phyloP scores from a whole-genome alignment of 2,329 filamentous ascomycete genomes.

The Shiraia bambusicola region DNA sequence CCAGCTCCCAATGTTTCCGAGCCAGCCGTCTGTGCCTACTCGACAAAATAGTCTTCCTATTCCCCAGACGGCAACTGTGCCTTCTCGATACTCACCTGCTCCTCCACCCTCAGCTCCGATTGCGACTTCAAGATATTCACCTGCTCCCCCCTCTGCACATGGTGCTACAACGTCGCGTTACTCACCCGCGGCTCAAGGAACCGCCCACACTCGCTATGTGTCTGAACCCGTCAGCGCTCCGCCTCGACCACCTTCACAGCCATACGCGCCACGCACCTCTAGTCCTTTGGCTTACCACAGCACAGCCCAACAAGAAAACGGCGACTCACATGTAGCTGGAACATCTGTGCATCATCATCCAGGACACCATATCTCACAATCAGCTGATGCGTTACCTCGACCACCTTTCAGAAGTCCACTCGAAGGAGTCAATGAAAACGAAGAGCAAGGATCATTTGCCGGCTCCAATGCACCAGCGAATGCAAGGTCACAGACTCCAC shows the following conservation, averaged over 20 bases:
- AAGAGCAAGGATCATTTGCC: conserved; percentile 27
- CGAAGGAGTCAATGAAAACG: conserved; percentile 38
- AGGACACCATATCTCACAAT: conserved; percentile 32
- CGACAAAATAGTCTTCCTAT: conserved; percentile 36
- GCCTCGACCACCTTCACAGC: conserved; percentile 46
- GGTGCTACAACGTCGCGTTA: conserved; percentile 42
- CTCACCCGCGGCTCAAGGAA: conserved; percentile 35
- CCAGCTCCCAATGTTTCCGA: conserved; percentile 41
- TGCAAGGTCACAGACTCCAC: conserved; percentile 38
- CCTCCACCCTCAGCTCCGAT: conserved; percentile 38
- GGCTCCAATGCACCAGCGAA: conserved; percentile 19
- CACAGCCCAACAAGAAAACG: conserved; percentile 33
- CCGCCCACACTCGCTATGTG: conserved; percentile 42
- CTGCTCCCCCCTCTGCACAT: conserved; percentile 41
- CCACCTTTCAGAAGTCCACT: conserved; percentile 31
- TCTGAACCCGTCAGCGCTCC: conserved; percentile 38
- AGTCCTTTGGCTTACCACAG: conserved; percentile 61
- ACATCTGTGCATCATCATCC: conserved; percentile 8
- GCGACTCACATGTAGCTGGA: conserved; percentile 9
- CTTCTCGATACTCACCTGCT: conserved; percentile 45
- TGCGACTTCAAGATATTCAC: conserved; percentile 43
- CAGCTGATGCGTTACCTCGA: conserved; percentile 28
- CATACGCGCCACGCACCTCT: conserved; percentile 65
- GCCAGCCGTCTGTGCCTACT: conserved; percentile 32
- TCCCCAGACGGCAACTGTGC: conserved; percentile 30